Evolutionary conservation across 2,329 filamentous ascomycete genomes (phyloP), one percentile per base, ranked within the genome.

Genomic region (Zopfia rhizophila): DNA sequence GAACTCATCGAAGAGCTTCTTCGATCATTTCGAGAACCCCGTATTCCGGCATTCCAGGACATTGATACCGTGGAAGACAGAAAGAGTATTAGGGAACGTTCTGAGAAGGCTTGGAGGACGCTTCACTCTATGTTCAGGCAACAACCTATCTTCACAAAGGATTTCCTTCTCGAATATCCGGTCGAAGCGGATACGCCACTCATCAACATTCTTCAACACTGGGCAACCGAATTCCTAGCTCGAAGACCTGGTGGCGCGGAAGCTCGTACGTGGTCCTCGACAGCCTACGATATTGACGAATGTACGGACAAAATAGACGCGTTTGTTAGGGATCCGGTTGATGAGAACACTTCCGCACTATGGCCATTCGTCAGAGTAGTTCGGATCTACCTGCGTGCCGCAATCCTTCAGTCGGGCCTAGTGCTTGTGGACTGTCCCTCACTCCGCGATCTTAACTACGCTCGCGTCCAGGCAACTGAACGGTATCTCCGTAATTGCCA

Each of bases 1-100:
- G 51, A 55, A 14, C 44, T 55, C 16, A 33, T 55, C n/a, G 44
- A 49, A n/a, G 51, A 52, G 24, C 40, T 55, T 5, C 14, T 55
- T n/a, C n/a, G 45, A 19, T 43, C 19, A n/a, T 52, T 45, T 27
- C 30, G 45, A 11, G 35, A 45, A 6, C 49, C 28, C 16, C 39
- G 49, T 23, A 33, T 44, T 6, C 44, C 51, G 5, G 22, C 48
- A 4, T 49, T 52, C 21, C 28, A 47, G 16, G 46, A 46, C 5
- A 31, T 52, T 13, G 38, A 49, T 6, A 32, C 28, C 13, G 10
- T 32, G 11, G 28, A 55, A 30, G 51, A 52, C 16, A 39, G 45
- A 4, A 40, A 22, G 11, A 24, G 52, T 6, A 52, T 52, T 23
- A 19, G 29, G 31, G n/a, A 13, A 12, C 32, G 29, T 16, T 52